These are phyloP conservation scores for Pelargonium myrrhifolium DNA, from an alignment of 441 rosid genomes.

Conservation along the genomic window DNA sequence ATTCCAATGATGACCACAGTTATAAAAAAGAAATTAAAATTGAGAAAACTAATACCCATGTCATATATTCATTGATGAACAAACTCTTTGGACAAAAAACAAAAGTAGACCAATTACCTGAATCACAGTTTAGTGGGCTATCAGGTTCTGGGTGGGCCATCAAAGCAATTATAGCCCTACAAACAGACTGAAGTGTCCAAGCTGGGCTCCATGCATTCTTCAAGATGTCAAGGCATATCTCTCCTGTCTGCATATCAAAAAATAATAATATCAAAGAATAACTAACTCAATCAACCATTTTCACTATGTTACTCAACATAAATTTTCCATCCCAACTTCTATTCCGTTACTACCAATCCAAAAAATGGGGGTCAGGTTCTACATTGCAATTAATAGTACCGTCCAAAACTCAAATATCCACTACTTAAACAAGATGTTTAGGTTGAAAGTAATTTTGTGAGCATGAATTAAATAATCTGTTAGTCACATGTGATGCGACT, in stretches of 20 bases:
- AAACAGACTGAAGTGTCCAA: constrained; percentile 83
- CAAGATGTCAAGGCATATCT: constrained; percentile 93
- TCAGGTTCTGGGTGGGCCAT: constrained; percentile 99
- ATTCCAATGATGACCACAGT: background rate
- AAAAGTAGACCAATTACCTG: constrained; percentile 39
- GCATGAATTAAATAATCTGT: too few species aligned
- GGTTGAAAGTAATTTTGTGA: too few species aligned
- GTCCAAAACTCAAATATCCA: too few species aligned
- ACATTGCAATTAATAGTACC: too few species aligned
- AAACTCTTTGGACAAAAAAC: constrained; percentile 6
- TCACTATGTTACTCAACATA: background rate
- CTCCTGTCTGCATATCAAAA: constrained; percentile 57
- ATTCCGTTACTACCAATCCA: background rate
- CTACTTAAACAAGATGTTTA: too few species aligned
- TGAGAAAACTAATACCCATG: background rate
- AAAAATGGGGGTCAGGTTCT: too few species aligned
- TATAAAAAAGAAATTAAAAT: background rate
- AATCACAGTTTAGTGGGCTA: constrained; percentile 96
- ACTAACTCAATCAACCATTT: constrained; percentile 10
- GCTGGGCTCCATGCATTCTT: constrained; percentile 99
- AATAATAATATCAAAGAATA: background rate
- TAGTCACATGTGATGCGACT: too few species aligned
- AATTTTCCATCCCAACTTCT: background rate
- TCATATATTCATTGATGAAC: background rate
- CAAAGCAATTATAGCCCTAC: constrained; percentile 93